phyloP scores from a whole-genome alignment of 2,329 filamentous ascomycete species.

The Neonectria ditissima region DNA sequence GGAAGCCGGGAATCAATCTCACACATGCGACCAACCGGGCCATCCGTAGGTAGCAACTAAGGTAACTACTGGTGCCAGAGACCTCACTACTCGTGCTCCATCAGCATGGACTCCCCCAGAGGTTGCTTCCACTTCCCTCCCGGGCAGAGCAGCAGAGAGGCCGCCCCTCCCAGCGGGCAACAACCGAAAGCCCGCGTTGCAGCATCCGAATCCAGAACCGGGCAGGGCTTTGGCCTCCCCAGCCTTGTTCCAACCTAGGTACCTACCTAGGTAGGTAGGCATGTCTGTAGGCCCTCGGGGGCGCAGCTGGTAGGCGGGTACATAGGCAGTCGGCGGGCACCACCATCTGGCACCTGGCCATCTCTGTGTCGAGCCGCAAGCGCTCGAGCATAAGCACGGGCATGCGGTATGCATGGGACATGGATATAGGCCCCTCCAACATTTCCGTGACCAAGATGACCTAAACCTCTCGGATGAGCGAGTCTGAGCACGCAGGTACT shows the following conservation, averaged over 20 bases:
- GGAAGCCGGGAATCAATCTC: constrained; percentile 27
- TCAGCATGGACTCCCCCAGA: no score
- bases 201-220: neutral
- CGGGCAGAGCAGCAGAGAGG: neutral
- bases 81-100: neutral
- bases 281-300: neutral
- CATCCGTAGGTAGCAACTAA: no score
- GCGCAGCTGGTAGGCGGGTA: neutral
- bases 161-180: neutral
- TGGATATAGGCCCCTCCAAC: neutral
- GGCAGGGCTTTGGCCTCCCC: neutral
- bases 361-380: constrained; percentile 3
- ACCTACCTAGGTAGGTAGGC: neutral
- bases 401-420: neutral
- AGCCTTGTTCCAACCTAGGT: neutral
- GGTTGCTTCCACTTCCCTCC: neutral
- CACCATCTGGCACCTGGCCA: neutral
- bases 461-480: neutral
- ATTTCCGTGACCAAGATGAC: neutral
- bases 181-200: neutral
- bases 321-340: neutral
- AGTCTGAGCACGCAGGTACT: no score
- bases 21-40: constrained; percentile 28
- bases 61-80: neutral
- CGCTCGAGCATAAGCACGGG: constrained; percentile 2